Conservation (phyloP, 805 yeast species). For the Tetrapisispora nanseiensis region DNA sequence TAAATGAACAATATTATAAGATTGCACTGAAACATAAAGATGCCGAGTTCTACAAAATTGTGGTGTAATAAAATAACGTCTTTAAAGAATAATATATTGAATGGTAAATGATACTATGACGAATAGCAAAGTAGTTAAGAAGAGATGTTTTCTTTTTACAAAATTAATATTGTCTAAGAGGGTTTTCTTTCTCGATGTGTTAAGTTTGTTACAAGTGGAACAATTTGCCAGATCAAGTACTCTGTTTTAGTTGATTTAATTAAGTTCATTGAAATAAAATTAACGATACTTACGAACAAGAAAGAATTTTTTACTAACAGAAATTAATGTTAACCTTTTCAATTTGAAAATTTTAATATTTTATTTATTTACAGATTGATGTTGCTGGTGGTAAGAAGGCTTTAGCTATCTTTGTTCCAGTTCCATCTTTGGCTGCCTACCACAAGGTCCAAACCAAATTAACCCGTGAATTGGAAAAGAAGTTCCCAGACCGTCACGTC, state of each 20-base stretch:
- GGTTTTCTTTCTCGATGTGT: too few relatives aligned
- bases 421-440: conserved; percentile 83
- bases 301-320: conserved; percentile 5
- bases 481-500: conserved; percentile 99
- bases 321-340: conserved; percentile 1
- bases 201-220: too few relatives aligned
- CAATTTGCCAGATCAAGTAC: too few relatives aligned
- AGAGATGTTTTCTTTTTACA: too few relatives aligned
- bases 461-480: conserved; percentile 99
- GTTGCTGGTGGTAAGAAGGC: conserved; percentile 98
- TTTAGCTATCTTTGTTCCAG: conserved; percentile 95
- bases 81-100: too few relatives aligned
- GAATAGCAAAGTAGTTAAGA: too few relatives aligned
- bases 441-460: conserved; percentile 96
- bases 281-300: not conserved
- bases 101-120: too few relatives aligned
- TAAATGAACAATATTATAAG: not conserved
- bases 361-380: conserved; percentile 46
- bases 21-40: not conserved
- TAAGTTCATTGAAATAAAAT: not conserved
- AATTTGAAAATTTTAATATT: conserved; percentile 3
- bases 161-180: too few relatives aligned
- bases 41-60: not conserved
- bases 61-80: too few relatives aligned
- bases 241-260: not conserved